Percentiles rank a stretch among this genome's conserved stretches.
Evolutionary conservation across 495 filamentous ascomycete species (phyloP).

Genomic region (Talaromyces wortmannii): DNA sequence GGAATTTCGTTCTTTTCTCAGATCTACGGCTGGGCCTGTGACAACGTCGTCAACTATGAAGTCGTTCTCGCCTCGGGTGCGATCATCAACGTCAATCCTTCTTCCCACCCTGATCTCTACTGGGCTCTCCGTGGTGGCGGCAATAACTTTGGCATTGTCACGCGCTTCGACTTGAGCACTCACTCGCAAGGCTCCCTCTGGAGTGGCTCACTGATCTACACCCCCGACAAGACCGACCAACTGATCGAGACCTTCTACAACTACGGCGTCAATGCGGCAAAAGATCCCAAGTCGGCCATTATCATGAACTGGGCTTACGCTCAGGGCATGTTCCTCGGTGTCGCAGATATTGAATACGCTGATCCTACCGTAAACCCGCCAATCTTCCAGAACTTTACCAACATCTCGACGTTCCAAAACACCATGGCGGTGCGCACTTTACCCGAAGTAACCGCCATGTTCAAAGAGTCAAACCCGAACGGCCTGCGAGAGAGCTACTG

Average conservation of each 20-base stretch:
- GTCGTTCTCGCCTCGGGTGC: slow-evolving; percentile 37
- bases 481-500: slow-evolving; percentile 40
- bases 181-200: slow-evolving; percentile 25
- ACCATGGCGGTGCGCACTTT: slow-evolving; percentile 34
- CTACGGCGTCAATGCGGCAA: slow-evolving; percentile 21
- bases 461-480: slow-evolving; percentile 28
- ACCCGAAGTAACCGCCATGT: slow-evolving; percentile 32
- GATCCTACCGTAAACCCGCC: slow-evolving; percentile 28
- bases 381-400: slow-evolving; percentile 34
- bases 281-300: slow-evolving; percentile 37
- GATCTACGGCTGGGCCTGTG: slow-evolving; percentile 42
- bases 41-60: slow-evolving; percentile 42
- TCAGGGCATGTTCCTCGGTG: slow-evolving; percentile 20
- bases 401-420: slow-evolving; percentile 25
- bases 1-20: slow-evolving; percentile 32
- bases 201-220: slow-evolving; percentile 33
- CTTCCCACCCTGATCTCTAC: slow-evolving; percentile 35
- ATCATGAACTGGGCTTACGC: slow-evolving; percentile 33
- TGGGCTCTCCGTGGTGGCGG: slow-evolving; percentile 47
- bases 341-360: slow-evolving; percentile 32
- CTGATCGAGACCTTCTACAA: slow-evolving; percentile 28
- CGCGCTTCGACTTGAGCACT: slow-evolving; percentile 34
- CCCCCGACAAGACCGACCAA: slow-evolving; percentile 32
- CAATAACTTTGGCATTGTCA: slow-evolving; percentile 45
- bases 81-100: slow-evolving; percentile 32